Conservation (phyloP, 768 basidiomycete species). For the Naganishia friedmannii region DNA sequence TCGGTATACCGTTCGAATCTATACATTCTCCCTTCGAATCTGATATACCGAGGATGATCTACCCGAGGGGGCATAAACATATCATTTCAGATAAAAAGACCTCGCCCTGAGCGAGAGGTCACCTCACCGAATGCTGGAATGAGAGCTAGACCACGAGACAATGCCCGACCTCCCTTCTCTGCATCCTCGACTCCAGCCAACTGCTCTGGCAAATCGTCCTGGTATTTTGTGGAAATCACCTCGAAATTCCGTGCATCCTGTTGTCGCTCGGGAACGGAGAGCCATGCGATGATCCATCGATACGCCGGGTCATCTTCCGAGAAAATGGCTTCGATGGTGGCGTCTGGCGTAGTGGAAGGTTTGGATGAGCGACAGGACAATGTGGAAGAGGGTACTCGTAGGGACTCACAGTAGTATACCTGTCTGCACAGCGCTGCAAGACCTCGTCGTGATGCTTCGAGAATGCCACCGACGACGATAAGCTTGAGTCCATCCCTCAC, state of each 20-base stretch:
- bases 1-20: constrained; percentile 17
- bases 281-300: constrained; percentile 31
- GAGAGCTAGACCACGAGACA: constrained; percentile 11
- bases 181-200: neutral
- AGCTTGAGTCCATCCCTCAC: constrained; percentile 27
- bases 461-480: constrained; percentile 26
- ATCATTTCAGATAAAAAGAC: too few relatives aligned
- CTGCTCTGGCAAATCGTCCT: neutral
- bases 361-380: too few relatives aligned
- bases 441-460: constrained; percentile 25
- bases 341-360: neutral
- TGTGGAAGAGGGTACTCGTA: neutral
- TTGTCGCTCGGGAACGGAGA: constrained; percentile 22
- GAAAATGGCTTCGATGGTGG: constrained; percentile 26
- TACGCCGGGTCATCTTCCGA: constrained; percentile 27
- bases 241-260: constrained; percentile 24
- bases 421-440: constrained; percentile 3
- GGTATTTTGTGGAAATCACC: constrained; percentile 9
- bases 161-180: neutral
- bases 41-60: constrained; percentile 14
- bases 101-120: neutral
- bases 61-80: neutral
- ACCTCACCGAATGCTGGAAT: constrained; percentile 10
- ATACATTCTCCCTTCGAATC: constrained; percentile 22
- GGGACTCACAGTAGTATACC: constrained; percentile 12